Evolutionary conservation across 371 early-diverging fungal genomes (phyloP).

Genomic region (Mortierella sp.): DNA sequence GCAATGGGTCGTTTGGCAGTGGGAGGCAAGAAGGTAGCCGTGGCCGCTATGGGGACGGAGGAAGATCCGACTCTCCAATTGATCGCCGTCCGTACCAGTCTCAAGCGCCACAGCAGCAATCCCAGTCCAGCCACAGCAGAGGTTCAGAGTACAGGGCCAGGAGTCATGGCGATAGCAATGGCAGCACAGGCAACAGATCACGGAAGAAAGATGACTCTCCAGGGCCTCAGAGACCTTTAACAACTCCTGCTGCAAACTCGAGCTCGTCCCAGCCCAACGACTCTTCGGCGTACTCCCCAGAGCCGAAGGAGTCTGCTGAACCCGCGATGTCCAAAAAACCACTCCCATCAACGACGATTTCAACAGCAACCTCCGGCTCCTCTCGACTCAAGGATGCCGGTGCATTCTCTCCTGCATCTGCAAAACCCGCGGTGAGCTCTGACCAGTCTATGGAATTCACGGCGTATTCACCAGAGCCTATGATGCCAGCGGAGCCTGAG

Average conservation of each 20-base stretch:
- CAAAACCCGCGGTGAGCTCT: background rate
- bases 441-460: background rate
- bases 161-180: too few relatives aligned
- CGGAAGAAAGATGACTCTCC: too few relatives aligned
- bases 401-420: background rate
- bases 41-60: background rate
- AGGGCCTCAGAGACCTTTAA: too few relatives aligned
- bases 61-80: background rate
- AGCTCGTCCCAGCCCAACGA: too few relatives aligned
- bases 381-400: background rate
- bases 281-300: background rate
- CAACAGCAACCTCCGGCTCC: background rate
- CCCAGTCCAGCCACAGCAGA: background rate
- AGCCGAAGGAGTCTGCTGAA: background rate
- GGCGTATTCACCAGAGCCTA: background rate
- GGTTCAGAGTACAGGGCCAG: background rate
- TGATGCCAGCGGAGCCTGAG: background rate
- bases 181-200: too few relatives aligned
- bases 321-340: too few relatives aligned
- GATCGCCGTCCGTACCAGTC: background rate
- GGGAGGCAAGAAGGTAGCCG: background rate
- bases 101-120: background rate
- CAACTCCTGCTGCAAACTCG: too few relatives aligned
- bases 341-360: too few relatives aligned
- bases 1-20: background rate